Percentiles rank a stretch among this genome's conserved stretches.
Evolutionary conservation across 805 yeast species (phyloP).

Genomic region (Ascoidea rubescens): DNA sequence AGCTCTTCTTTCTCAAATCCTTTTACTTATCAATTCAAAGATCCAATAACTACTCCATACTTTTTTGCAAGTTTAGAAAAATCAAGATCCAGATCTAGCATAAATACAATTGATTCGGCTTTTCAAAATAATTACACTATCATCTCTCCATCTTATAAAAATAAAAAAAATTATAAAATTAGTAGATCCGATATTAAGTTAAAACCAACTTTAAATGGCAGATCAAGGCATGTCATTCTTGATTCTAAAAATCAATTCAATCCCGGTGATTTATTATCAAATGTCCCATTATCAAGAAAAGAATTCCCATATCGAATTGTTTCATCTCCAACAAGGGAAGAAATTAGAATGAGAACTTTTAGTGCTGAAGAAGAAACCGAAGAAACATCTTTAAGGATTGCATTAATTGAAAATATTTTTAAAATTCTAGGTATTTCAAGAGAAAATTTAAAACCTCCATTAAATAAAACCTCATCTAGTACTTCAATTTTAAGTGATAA

Average conservation of each 20-base stretch:
- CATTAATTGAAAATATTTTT: slow-evolving; percentile 61
- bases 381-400: slow-evolving; percentile 46
- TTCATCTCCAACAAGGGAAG: background rate
- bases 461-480: slow-evolving; percentile 8
- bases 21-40: background rate
- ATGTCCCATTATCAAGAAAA: slow-evolving; percentile 52
- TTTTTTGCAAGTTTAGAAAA: slow-evolving; percentile 6
- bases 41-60: background rate
- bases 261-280: slow-evolving; percentile 78
- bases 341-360: slow-evolving; percentile 15
- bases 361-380: slow-evolving; percentile 60
- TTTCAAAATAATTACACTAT: background rate
- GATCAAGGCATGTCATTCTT: slow-evolving; percentile 35
- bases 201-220: slow-evolving; percentile 2
- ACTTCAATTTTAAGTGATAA: slow-evolving; percentile 11
- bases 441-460: slow-evolving; percentile 17
- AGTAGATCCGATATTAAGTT: slow-evolving; percentile 1
- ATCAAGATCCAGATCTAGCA: slow-evolving; percentile 6
- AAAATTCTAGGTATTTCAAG: slow-evolving; percentile 48
- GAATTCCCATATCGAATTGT: background rate
- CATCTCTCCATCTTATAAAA: background rate
- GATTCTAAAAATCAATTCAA: slow-evolving; percentile 44
- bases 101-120: background rate
- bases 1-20: background rate
- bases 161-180: slow-evolving; percentile 5